phyloP scores from a whole-genome alignment of 2,329 filamentous ascomycete genomes.

The Ophiostoma tasmaniense region DNA sequence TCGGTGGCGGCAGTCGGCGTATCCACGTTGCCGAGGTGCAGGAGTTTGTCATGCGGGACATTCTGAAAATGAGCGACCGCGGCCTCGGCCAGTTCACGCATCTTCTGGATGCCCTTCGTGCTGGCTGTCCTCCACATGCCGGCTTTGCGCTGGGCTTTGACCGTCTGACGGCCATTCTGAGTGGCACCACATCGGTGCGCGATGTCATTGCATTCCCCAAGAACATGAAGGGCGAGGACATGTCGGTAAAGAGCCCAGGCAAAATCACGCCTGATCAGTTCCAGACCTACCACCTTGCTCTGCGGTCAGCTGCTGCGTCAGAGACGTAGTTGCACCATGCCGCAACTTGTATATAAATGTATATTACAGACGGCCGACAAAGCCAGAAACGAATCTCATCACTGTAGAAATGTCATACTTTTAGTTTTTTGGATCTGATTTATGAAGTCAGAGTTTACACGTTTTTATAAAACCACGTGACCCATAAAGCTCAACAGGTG shows the following conservation, averaged over 20 bases:
- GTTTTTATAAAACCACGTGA: background rate
- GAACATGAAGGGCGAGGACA: slow-evolving; percentile 79
- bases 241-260: slow-evolving; percentile 70
- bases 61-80: slow-evolving; percentile 66
- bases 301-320: background rate
- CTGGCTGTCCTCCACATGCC: slow-evolving; percentile 89
- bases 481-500: background rate
- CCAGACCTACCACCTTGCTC: slow-evolving; percentile 37
- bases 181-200: slow-evolving; percentile 65
- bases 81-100: slow-evolving; percentile 77
- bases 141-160: slow-evolving; percentile 92
- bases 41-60: slow-evolving; percentile 72
- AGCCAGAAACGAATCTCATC: background rate
- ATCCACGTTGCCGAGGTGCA: slow-evolving; percentile 82
- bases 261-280: slow-evolving; percentile 51
- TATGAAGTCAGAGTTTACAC: background rate
- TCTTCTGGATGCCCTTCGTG: slow-evolving; percentile 68
- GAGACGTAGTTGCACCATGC: background rate
- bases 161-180: slow-evolving; percentile 70
- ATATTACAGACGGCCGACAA: background rate
- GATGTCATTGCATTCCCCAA: slow-evolving; percentile 98
- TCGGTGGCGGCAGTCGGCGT: slow-evolving; percentile 86
- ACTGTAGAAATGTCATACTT: background rate
- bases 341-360: background rate
- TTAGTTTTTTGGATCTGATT: background rate